Conservation (phyloP, 2,329 filamentous ascomycete genomes). For the Verticillium isaacii region DNA sequence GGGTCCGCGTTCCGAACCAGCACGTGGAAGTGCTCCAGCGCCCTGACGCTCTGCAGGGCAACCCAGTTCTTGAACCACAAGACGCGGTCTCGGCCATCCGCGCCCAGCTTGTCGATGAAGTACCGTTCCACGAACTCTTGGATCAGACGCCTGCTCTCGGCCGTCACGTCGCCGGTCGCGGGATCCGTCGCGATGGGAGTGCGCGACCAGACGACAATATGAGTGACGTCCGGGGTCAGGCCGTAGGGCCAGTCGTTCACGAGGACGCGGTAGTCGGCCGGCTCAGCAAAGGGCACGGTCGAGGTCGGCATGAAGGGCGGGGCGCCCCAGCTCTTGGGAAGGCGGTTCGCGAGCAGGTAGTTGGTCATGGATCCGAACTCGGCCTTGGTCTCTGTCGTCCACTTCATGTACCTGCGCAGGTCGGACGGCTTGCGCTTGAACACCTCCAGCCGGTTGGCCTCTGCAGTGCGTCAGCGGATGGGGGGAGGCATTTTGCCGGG, state of each 20-base stretch:
- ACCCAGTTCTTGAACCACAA: slow-evolving; percentile 97
- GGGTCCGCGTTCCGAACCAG: slow-evolving; percentile 52
- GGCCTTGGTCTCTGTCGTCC: slow-evolving; percentile 63
- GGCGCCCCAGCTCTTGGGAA: slow-evolving; percentile 61
- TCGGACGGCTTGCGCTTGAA: slow-evolving; percentile 80
- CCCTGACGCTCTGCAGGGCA: slow-evolving; percentile 78
- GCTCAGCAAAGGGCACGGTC: slow-evolving; percentile 43
- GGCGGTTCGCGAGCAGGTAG: slow-evolving; percentile 69
- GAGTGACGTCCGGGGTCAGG: slow-evolving; percentile 59
- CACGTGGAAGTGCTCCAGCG: slow-evolving; percentile 87
- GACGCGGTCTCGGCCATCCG: slow-evolving; percentile 44
- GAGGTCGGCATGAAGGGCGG: slow-evolving; percentile 52
- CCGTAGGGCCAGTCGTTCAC: slow-evolving; percentile 95
- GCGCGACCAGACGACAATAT: slow-evolving; percentile 90
- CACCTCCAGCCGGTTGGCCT: slow-evolving; percentile 59
- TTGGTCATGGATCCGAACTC: slow-evolving; percentile 75
- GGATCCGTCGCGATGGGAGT: slow-evolving; percentile 71
- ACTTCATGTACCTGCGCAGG: slow-evolving; percentile 73
- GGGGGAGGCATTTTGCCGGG: background rate
- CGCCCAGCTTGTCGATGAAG: slow-evolving; percentile 58
- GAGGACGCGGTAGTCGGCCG: slow-evolving; percentile 63
- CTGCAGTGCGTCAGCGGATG: slow-evolving; percentile 21
- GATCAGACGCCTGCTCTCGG: slow-evolving; percentile 59
- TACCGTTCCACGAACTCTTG: slow-evolving; percentile 64
- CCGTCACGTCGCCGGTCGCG: slow-evolving; percentile 66